Evolutionary conservation across 2,329 filamentous ascomycete genomes (phyloP), one percentile per base, ranked within the genome.

Genomic region (Mariannaea sp.): DNA sequence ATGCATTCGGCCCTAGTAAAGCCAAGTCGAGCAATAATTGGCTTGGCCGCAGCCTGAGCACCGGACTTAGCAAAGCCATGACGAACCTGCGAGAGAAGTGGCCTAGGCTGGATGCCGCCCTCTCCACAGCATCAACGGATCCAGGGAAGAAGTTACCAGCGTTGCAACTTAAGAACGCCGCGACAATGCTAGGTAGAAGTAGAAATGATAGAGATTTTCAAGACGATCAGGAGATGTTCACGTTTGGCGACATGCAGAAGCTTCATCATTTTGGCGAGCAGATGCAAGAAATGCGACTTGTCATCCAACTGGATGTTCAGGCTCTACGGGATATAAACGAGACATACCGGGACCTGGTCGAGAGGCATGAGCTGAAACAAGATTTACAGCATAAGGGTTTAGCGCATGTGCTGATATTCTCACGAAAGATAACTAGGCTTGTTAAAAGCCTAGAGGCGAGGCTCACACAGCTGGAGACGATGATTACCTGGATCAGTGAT

Each of bases 271-370:
- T 59, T 1, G 35, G 48, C 1, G 48, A 53, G 7, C 30, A 24
- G 2, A 29, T 60, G 2, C 44, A 59, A 3, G 39, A 30, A 5
- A 57, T 51, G 22, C 33, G 45, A 0, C 30, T 59, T 5, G 53
- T 59, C 1, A 49, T 60, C 16, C 9, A 53, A 17, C 33, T 60
- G 2, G 45, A 60, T 13, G 43, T 33, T 1, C 50, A 59, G 13
- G 29, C 24, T 0, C 16, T 60, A 2, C 41, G 39, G 5, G 51
- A 55, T 13, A 39, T 60, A 4, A 20, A 16, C 2, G 56, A 60
- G 17, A 47, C 27, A 5, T 60, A 59, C 13, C 20, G 40, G 4
- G 17, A 35, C 2, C 7, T 59, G 2, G n/a, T 36, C 9, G 20
- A 8, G 0, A 27, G 45, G 2, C 20, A 46, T 0, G 19, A 27